A percentile compares a stretch with the other conserved stretches of the same genome.
Conservation (phyloP, 345 rosid genomes). For the Mercurialis annua region DNA sequence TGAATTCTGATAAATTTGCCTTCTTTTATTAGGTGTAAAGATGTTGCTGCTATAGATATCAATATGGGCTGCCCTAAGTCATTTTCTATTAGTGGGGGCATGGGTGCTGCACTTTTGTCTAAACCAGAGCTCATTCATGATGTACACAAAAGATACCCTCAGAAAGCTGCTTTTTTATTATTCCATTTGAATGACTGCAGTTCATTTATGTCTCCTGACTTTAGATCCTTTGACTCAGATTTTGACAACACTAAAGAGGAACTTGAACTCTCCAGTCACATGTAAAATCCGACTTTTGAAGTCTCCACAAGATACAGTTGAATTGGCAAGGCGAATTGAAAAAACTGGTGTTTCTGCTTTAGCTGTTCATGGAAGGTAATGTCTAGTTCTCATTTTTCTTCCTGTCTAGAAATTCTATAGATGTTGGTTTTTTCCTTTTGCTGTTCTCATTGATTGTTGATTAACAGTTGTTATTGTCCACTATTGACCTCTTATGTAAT, state of each 20-base stretch:
- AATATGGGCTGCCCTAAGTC: conserved; percentile 98
- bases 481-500: neutral
- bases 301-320: conserved; percentile 75
- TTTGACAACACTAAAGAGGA: conserved; percentile 77
- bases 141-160: conserved; percentile 40
- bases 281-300: conserved; percentile 84
- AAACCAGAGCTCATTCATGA: conserved; percentile 85
- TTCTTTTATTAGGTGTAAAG: conserved; percentile 64
- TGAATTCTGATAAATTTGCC: neutral
- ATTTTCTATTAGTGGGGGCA: conserved; percentile 91
- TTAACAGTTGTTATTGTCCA: neutral
- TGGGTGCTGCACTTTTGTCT: conserved; percentile 90
- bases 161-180: neutral
- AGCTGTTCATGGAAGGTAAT: conserved; percentile 91
- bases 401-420: conserved; percentile 5
- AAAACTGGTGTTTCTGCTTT: conserved; percentile 92
- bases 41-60: conserved; percentile 80
- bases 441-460: neutral
- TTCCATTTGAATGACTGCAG: neutral
- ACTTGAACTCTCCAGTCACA: conserved; percentile 73
- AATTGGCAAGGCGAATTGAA: conserved; percentile 86
- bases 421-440: neutral
- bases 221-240: conserved; percentile 40
- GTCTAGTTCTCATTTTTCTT: neutral
- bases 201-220: conserved; percentile 1